A percentile compares a stretch with the other conserved stretches of the same genome.
These are phyloP conservation scores for Didymella arachidicola DNA, from an alignment of 2,329 filamentous ascomycete genomes.

Conservation along the genomic window DNA sequence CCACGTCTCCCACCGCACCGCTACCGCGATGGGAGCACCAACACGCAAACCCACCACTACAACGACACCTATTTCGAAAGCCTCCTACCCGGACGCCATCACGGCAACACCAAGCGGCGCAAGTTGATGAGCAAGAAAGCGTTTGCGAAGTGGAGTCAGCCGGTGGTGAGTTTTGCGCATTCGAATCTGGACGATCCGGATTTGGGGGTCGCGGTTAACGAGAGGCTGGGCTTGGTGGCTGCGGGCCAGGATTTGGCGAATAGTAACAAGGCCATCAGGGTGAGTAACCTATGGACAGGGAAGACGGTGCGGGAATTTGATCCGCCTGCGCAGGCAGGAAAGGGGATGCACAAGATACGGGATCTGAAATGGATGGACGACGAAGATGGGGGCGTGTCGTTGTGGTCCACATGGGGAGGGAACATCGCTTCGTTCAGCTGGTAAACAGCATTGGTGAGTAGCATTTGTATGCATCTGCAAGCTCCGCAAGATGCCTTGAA, in stretches of 20 bases:
- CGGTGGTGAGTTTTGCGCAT: constrained; percentile 40
- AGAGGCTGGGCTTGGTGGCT: constrained; percentile 43
- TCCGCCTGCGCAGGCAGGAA: background rate
- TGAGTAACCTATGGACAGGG: constrained; percentile 48
- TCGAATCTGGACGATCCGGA: constrained; percentile 36
- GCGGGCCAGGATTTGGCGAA: constrained; percentile 38
- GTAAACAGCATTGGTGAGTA: constrained; percentile 8
- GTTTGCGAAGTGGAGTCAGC: constrained; percentile 32
- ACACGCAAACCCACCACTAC: constrained; percentile 20
- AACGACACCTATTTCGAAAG: constrained; percentile 26
- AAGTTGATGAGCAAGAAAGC: constrained; percentile 21
- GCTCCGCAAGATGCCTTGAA: background rate
- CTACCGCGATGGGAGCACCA: background rate
- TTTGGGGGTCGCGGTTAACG: constrained; percentile 42
- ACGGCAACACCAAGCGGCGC: constrained; percentile 21
- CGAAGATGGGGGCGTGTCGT: constrained; percentile 24
- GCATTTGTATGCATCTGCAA: no score
- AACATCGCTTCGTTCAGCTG: constrained; percentile 32
- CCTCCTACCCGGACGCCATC: constrained; percentile 16
- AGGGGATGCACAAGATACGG: constrained; percentile 21
- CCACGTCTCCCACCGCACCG: constrained; percentile 15
- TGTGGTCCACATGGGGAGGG: constrained; percentile 38
- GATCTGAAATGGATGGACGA: constrained; percentile 44
- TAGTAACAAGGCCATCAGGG: constrained; percentile 25
- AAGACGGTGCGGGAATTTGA: constrained; percentile 35